Evolutionary conservation across 2,329 filamentous ascomycete species (phyloP).

Genomic region (Dactylellina parvicollis): DNA sequence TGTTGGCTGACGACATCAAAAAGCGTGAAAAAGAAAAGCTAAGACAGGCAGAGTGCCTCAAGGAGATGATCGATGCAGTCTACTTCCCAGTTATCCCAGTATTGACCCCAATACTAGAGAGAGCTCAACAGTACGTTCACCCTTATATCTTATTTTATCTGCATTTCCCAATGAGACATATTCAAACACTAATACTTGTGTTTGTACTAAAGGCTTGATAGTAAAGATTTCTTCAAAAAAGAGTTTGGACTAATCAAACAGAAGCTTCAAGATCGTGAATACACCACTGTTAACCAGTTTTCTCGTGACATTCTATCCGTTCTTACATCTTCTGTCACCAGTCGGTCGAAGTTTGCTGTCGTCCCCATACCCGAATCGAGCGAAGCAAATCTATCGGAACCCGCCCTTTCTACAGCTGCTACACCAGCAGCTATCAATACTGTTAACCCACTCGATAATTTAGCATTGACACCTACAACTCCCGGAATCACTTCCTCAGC

Average conservation of each 20-base stretch:
- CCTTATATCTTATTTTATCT: constrained; percentile 24
- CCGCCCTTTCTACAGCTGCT: neutral
- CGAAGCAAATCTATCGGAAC: constrained; percentile 1
- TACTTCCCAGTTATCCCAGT: constrained; percentile 89
- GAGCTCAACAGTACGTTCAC: constrained; percentile 77
- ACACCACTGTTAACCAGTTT: constrained; percentile 70
- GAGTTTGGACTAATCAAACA: constrained; percentile 66
- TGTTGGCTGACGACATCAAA: constrained; percentile 73
- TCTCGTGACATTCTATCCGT: constrained; percentile 66
- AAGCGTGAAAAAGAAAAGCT: constrained; percentile 81
- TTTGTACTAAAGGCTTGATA: constrained; percentile 68
- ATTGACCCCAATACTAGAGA: constrained; percentile 80
- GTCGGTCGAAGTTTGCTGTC: constrained; percentile 44
- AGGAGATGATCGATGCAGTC: constrained; percentile 82
- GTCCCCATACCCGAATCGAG: constrained; percentile 21
- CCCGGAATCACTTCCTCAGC: neutral
- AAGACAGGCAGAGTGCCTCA: constrained; percentile 78
- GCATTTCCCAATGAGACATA: neutral
- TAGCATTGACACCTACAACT: neutral
- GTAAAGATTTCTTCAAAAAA: constrained; percentile 69
- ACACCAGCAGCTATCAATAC: constrained; percentile 34
- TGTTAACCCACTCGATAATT: constrained; percentile 38
- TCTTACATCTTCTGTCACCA: constrained; percentile 58
- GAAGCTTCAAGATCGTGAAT: constrained; percentile 68
- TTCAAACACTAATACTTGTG: neutral